Evolutionary conservation across 192 early-diverging fungal species (phyloP).

Genomic region (Umbelopsis vinacea): DNA sequence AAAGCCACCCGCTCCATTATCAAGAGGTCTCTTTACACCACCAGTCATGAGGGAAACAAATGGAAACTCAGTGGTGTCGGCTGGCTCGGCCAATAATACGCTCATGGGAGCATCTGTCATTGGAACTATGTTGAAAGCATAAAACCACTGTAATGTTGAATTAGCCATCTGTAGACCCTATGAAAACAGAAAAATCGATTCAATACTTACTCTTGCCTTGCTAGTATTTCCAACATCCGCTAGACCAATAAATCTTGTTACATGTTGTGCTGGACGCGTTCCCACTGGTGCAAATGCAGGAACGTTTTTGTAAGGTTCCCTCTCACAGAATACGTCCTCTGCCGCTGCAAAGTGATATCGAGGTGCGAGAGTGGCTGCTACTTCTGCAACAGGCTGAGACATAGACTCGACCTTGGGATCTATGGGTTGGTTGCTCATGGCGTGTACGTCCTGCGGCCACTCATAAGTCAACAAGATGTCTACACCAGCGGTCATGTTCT

Average conservation of each 20-base stretch:
- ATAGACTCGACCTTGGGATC: not conserved
- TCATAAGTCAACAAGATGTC: slow-evolving; percentile 87
- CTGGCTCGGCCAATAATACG: slow-evolving; percentile 41
- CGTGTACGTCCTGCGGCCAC: slow-evolving; percentile 69
- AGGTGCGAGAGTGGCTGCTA: slow-evolving; percentile 64
- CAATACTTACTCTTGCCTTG: slow-evolving; percentile 63
- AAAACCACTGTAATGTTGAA: slow-evolving; percentile 73
- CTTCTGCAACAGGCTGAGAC: slow-evolving; percentile 45
- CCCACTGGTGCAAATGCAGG: slow-evolving; percentile 31
- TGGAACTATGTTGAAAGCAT: slow-evolving; percentile 86
- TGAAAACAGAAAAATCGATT: no score
- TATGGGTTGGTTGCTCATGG: slow-evolving; percentile 17
- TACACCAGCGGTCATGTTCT: slow-evolving; percentile 47
- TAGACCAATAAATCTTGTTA: slow-evolving; percentile 86
- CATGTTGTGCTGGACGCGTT: slow-evolving; percentile 50
- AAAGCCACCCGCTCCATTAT: slow-evolving; percentile 41
- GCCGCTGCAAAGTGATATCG: slow-evolving; percentile 87
- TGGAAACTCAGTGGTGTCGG: slow-evolving; percentile 61
- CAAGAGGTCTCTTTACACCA: slow-evolving; percentile 34
- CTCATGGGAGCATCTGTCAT: slow-evolving; percentile 45
- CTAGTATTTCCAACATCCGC: slow-evolving; percentile 63
- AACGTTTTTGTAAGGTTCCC: slow-evolving; percentile 78
- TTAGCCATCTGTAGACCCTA: not conserved
- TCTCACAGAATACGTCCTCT: slow-evolving; percentile 76
- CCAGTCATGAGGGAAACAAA: slow-evolving; percentile 43